Evolutionary conservation across 1,284 basidiomycete genomes (phyloP).

Genomic region (Puccinia sorghi): DNA sequence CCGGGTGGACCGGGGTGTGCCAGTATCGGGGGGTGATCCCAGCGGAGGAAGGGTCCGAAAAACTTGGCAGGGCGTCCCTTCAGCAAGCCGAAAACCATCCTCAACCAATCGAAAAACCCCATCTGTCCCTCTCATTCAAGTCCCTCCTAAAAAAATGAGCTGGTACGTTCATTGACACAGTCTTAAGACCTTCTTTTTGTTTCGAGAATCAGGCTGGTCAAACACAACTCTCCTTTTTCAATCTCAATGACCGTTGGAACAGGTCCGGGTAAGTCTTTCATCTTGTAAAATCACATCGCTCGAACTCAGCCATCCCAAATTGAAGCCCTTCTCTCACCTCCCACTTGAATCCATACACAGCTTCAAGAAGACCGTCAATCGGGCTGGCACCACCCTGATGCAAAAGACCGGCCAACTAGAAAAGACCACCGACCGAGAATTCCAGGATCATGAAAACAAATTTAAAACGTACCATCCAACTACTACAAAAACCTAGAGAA

Average conservation of each 20-base stretch:
- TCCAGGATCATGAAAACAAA: slow-evolving; percentile 85
- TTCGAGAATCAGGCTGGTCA: neutral
- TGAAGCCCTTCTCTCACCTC: neutral
- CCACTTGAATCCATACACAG: slow-evolving; percentile 56
- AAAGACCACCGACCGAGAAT: slow-evolving; percentile 89
- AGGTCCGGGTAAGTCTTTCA: slow-evolving; percentile 10
- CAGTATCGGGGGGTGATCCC: too few species aligned
- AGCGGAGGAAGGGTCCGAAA: too few species aligned
- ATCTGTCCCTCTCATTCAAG: neutral
- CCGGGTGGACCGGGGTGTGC: too few species aligned
- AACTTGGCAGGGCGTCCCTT: too few species aligned
- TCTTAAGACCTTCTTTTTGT: neutral
- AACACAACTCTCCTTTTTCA: neutral
- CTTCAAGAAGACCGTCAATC: slow-evolving; percentile 90
- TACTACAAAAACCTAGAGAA: too few species aligned
- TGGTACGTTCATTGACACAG: neutral
- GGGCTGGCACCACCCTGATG: slow-evolving; percentile 85
- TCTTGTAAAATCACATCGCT: neutral
- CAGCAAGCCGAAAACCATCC: too few species aligned
- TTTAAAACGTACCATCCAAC: slow-evolving; percentile 69
- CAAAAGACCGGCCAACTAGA: slow-evolving; percentile 98
- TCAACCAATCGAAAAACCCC: too few species aligned
- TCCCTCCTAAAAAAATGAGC: neutral
- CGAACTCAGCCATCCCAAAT: too few species aligned
- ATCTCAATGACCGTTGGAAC: neutral